Evolutionary conservation across 2,329 filamentous ascomycete genomes (phyloP).

Genomic region (Aspergillus ruber): DNA sequence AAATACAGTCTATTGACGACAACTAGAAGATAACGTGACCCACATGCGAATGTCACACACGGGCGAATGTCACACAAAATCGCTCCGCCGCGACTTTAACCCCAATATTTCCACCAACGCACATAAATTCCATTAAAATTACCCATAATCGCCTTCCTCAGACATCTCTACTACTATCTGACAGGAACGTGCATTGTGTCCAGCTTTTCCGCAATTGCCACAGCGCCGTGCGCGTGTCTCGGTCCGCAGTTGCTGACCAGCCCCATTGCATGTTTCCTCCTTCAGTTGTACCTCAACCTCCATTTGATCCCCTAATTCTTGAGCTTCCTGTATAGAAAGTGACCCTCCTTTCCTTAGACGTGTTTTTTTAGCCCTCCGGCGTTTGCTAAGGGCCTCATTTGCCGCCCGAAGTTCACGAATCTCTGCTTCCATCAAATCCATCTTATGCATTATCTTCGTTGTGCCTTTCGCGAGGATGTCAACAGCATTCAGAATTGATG

Average conservation of each 20-base stretch:
- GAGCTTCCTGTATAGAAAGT: not conserved
- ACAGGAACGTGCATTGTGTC: not conserved
- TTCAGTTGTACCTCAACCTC: not conserved
- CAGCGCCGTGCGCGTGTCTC: not conserved
- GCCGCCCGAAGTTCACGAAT: too few relatives aligned
- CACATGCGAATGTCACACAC: not conserved
- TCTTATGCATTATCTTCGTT: too few relatives aligned
- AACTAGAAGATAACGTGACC: not conserved
- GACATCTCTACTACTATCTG: not conserved
- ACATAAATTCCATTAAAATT: not conserved
- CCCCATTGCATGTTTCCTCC: not conserved
- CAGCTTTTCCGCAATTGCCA: not conserved
- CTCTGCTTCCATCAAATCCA: too few relatives aligned
- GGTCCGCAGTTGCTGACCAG: not conserved
- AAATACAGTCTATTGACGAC: not conserved
- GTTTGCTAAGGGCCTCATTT: too few relatives aligned
- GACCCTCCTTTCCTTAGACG: not conserved
- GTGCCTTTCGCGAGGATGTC: too few relatives aligned
- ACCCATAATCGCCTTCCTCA: not conserved
- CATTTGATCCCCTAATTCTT: not conserved
- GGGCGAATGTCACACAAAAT: not conserved
- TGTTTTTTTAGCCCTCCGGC: too few relatives aligned
- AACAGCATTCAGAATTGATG: too few relatives aligned
- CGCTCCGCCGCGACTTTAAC: not conserved
- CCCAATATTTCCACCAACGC: not conserved